Percentiles rank a stretch among this genome's conserved stretches.
Conservation (phyloP, 495 filamentous ascomycete genomes). For the Choiromyces venosus region DNA sequence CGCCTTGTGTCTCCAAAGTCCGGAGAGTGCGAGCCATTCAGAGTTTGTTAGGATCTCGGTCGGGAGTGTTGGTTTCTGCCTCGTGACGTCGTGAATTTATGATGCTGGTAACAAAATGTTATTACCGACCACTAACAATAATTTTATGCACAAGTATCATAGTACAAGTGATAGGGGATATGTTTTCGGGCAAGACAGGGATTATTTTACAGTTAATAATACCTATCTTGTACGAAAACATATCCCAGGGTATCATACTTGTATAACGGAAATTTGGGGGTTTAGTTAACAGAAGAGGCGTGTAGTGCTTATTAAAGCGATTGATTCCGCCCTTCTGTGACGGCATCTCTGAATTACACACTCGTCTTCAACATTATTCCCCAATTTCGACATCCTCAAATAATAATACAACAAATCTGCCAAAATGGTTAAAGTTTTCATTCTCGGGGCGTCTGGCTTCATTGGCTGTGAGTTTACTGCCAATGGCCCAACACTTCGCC, state of each 20-base stretch:
- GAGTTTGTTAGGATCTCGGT: neutral
- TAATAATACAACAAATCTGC: neutral
- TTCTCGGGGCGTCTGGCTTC: slow-evolving; percentile 7
- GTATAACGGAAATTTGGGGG: too few species aligned
- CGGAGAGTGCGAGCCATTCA: neutral
- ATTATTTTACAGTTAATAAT: too few species aligned
- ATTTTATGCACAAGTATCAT: neutral
- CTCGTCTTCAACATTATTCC: neutral
- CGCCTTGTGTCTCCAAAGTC: neutral
- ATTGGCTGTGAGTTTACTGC: neutral
- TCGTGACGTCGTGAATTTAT: neutral
- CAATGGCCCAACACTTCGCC: neutral
- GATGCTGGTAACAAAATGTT: neutral
- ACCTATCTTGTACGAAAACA: too few species aligned
- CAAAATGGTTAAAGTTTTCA: slow-evolving; percentile 12
- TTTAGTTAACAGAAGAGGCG: too few species aligned
- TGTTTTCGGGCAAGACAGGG: too few species aligned
- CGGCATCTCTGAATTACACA: neutral
- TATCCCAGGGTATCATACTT: too few species aligned
- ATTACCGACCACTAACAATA: neutral
- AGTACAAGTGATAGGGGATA: neutral
- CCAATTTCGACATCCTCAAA: neutral
- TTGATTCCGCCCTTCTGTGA: neutral
- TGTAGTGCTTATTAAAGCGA: neutral
- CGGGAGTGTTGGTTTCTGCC: neutral